Evolutionary conservation across 116 monocot genomes (phyloP).

Genomic region (Trichopus zeylanicus): DNA sequence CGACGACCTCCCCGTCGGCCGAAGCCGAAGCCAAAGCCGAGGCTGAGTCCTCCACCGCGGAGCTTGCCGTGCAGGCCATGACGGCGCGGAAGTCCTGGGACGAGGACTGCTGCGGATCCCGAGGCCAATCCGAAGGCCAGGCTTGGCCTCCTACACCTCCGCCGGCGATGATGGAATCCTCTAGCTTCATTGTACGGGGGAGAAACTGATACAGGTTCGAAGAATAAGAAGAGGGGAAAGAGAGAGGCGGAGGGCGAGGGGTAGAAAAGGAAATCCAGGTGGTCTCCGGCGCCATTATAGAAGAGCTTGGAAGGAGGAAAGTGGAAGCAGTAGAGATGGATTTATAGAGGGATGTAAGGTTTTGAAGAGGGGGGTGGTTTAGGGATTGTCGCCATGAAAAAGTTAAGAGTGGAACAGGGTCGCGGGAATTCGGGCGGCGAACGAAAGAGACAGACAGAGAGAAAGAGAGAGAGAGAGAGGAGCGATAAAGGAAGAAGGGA

Average conservation of each 20-base stretch:
- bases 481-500: too few relatives aligned
- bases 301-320: background rate
- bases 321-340: background rate
- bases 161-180: constrained; percentile 19
- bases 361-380: background rate
- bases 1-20: background rate
- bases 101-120: background rate
- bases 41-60: constrained; percentile 14
- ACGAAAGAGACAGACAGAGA: background rate
- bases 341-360: background rate
- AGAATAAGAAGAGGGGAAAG: background rate
- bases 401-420: background rate
- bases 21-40: background rate
- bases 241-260: background rate
- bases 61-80: constrained; percentile 5
- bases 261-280: too few relatives aligned
- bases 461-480: background rate
- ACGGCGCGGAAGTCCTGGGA: background rate
- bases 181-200: constrained; percentile 18
- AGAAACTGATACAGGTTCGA: background rate
- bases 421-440: constrained; percentile 15
- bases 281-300: too few relatives aligned
- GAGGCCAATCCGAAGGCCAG: constrained; percentile 4
- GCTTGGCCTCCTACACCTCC: too few relatives aligned
- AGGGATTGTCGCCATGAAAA: background rate